phyloP scores from a whole-genome alignment of 495 filamentous ascomycete species.

The Tuber calosporum region DNA sequence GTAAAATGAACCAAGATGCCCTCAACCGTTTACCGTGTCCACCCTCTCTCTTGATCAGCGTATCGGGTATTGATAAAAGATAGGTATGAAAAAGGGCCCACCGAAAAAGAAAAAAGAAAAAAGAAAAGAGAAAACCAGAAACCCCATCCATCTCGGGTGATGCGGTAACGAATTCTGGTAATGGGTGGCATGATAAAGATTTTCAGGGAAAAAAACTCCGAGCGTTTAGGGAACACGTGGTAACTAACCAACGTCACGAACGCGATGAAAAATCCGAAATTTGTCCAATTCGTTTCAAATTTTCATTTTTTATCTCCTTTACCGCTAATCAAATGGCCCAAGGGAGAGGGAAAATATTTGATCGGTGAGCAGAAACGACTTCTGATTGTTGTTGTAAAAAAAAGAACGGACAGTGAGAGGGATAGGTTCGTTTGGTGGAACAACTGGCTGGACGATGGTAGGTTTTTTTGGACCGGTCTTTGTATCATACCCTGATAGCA shows the following conservation, averaged over 20 bases:
- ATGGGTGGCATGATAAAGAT: background rate
- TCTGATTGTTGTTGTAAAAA: background rate
- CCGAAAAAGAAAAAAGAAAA: background rate
- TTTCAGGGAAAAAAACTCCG: background rate
- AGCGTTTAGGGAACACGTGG: constrained; percentile 1
- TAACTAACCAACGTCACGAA: background rate
- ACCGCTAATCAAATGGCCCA: background rate
- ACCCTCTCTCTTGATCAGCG: background rate
- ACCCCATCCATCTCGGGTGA: background rate
- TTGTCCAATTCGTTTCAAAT: background rate
- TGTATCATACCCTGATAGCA: background rate
- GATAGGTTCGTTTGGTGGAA: background rate
- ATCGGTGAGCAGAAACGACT: background rate
- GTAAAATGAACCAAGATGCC: background rate
- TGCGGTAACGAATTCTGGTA: constrained; percentile 2
- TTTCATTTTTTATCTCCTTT: background rate
- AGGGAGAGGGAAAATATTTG: background rate
- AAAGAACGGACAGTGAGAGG: background rate
- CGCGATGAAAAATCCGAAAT: background rate
- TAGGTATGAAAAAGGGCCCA: background rate
- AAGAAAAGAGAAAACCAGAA: no score
- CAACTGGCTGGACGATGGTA: background rate
- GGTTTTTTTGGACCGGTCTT: background rate
- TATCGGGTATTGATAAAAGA: background rate
- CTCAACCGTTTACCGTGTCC: background rate